These are phyloP conservation scores for Basidiobolus meristosporus DNA, from an alignment of 371 early-diverging fungal genomes.

Conservation along the genomic window DNA sequence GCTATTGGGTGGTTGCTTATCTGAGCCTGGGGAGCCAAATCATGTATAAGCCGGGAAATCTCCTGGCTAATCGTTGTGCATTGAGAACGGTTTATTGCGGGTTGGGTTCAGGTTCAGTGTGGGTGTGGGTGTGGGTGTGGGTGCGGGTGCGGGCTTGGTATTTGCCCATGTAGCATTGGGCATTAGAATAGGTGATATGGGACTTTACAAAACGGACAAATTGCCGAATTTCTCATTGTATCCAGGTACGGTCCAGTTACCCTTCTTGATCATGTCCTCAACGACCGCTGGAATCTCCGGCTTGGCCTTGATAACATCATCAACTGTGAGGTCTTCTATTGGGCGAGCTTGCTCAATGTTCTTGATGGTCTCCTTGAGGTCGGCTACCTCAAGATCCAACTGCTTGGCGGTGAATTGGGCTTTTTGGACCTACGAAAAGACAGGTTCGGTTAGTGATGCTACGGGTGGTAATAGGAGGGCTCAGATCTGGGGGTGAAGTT, in stretches of 20 bases:
- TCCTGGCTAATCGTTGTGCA: no score
- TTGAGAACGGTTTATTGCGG: no score
- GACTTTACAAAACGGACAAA: slow-evolving; percentile 47
- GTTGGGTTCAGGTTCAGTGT: no score
- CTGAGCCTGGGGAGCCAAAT: no score
- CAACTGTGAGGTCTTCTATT: slow-evolving; percentile 86
- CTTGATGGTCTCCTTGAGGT: slow-evolving; percentile 71
- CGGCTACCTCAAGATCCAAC: slow-evolving; percentile 68
- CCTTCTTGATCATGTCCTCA: slow-evolving; percentile 77
- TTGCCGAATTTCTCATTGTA: slow-evolving; percentile 85
- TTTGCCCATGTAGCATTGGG: no score
- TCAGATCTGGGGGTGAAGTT: neutral
- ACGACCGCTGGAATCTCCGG: slow-evolving; percentile 78
- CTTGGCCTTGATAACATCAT: slow-evolving; percentile 82
- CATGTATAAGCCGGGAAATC: no score
- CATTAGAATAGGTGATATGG: neutral
- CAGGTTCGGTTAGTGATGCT: no score
- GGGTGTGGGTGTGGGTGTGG: no score
- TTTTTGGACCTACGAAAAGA: slow-evolving; percentile 40
- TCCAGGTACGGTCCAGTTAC: slow-evolving; percentile 80
- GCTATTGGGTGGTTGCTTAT: no score
- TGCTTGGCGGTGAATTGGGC: slow-evolving; percentile 72
- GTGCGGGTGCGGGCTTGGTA: no score
- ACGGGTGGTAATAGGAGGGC: neutral
- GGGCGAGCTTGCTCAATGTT: slow-evolving; percentile 91